Conservation (phyloP, 192 early-diverging fungal genomes). For the Funneliformis mosseae region DNA sequence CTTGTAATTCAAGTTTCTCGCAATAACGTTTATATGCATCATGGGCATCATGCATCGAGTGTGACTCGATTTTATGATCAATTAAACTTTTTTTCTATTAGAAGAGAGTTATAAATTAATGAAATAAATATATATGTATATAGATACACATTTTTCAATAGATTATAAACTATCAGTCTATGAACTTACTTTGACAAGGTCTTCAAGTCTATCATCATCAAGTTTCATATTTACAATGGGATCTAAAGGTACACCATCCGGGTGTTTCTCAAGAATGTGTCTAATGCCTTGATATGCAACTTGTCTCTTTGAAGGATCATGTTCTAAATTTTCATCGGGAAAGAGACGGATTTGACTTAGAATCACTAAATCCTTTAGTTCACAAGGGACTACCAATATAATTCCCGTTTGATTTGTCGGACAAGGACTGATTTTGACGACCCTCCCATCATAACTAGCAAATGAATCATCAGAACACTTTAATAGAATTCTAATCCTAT, state of each 20-base stretch:
- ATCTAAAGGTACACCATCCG: conserved; percentile 82
- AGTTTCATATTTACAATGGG: conserved; percentile 90
- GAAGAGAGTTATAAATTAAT: neutral
- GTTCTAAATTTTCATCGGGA: conserved; percentile 71
- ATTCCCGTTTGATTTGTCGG: conserved; percentile 53
- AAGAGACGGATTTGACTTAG: conserved; percentile 76
- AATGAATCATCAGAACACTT: neutral
- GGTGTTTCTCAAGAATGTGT: conserved; percentile 74
- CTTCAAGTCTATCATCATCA: conserved; percentile 73
- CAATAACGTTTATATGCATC: conserved; percentile 56
- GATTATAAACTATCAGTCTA: neutral
- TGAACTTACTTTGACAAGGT: conserved; percentile 59
- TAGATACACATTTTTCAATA: neutral
- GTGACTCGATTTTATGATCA: conserved; percentile 60
- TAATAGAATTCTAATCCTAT: neutral
- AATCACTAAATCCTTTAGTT: conserved; percentile 71
- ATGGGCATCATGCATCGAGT: conserved; percentile 57
- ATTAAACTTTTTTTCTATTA: conserved; percentile 11
- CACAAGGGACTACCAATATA: conserved; percentile 63
- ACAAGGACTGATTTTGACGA: conserved; percentile 56
- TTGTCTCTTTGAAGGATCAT: conserved; percentile 55
- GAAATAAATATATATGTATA: neutral
- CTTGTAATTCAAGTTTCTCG: neutral
- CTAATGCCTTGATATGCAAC: conserved; percentile 66
- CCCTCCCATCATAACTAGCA: conserved; percentile 42